Conservation (phyloP, 495 filamentous ascomycete genomes). For the Haplographium delicatum region DNA sequence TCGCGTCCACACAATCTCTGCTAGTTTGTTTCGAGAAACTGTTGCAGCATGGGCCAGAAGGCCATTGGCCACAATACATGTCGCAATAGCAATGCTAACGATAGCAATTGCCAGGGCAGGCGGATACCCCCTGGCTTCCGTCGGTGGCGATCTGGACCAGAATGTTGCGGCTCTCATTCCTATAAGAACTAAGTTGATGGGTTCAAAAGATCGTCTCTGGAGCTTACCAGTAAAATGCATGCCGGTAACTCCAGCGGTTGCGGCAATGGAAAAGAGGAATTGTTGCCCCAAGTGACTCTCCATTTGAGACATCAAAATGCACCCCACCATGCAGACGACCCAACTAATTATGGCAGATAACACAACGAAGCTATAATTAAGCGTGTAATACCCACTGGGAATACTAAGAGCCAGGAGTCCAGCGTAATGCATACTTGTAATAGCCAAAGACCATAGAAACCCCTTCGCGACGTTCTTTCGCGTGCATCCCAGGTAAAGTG, state of each 20-base stretch:
- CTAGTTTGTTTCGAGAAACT: constrained; percentile 27
- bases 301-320: constrained; percentile 25
- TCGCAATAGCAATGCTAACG: constrained; percentile 24
- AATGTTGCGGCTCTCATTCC: constrained; percentile 27
- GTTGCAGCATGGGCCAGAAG: constrained; percentile 27
- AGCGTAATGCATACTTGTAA: constrained; percentile 27
- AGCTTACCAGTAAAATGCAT: constrained; percentile 29
- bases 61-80: constrained; percentile 28
- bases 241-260: constrained; percentile 21
- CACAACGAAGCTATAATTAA: constrained; percentile 18
- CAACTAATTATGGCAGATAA: constrained; percentile 25
- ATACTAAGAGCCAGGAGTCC: constrained; percentile 25
- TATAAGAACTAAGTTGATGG: constrained; percentile 4
- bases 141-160: constrained; percentile 20
- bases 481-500: constrained; percentile 22
- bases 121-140: constrained; percentile 21
- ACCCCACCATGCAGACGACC: constrained; percentile 24
- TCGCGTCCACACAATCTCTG: constrained; percentile 27
- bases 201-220: not conserved
- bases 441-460: constrained; percentile 27
- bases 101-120: constrained; percentile 24
- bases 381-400: constrained; percentile 18
- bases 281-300: constrained; percentile 24
- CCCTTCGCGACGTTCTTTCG: constrained; percentile 20
- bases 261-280: constrained; percentile 23